Percentiles rank a stretch among this genome's conserved stretches.
Evolutionary conservation across 2,329 filamentous ascomycete species (phyloP).

Genomic region (Pyricularia sp.): DNA sequence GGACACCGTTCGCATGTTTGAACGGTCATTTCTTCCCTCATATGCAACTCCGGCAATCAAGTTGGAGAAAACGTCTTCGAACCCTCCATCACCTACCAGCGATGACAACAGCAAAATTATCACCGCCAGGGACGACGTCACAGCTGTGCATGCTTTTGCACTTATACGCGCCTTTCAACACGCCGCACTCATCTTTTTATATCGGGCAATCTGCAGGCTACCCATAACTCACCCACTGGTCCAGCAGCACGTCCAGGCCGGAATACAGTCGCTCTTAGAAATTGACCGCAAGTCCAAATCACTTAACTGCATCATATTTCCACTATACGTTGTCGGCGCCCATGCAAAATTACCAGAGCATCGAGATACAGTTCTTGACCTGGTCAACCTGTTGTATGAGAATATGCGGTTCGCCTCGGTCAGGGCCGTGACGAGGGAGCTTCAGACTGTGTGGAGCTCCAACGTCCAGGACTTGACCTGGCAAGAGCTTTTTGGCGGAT

Average conservation of each 20-base stretch:
- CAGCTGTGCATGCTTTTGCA: slow-evolving; percentile 22
- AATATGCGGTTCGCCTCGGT: slow-evolving; percentile 28
- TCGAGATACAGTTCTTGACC: slow-evolving; percentile 13
- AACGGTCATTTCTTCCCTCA: slow-evolving; percentile 15
- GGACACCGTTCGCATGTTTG: slow-evolving; percentile 17
- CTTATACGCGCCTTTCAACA: slow-evolving; percentile 30
- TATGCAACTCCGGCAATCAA: slow-evolving; percentile 19
- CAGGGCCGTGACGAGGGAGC: slow-evolving; percentile 23
- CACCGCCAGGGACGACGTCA: slow-evolving; percentile 11
- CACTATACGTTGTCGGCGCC: slow-evolving; percentile 25
- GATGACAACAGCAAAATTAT: slow-evolving; percentile 2
- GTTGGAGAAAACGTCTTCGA: slow-evolving; percentile 4
- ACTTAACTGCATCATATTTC: slow-evolving; percentile 28
- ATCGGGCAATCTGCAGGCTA: slow-evolving; percentile 29
- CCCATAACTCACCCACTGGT: slow-evolving; percentile 27
- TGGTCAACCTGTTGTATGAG: slow-evolving; percentile 17
- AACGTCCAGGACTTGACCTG: not conserved
- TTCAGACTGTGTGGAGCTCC: not conserved
- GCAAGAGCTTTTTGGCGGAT: not conserved
- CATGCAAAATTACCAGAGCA: slow-evolving; percentile 21
- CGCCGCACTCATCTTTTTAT: slow-evolving; percentile 30
- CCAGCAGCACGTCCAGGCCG: slow-evolving; percentile 26
- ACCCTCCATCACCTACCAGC: not conserved
- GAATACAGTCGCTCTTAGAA: slow-evolving; percentile 26
- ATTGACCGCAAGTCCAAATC: slow-evolving; percentile 24